Conservation (phyloP, 2,329 filamentous ascomycete species). For the Arthrobotrys conoides region DNA sequence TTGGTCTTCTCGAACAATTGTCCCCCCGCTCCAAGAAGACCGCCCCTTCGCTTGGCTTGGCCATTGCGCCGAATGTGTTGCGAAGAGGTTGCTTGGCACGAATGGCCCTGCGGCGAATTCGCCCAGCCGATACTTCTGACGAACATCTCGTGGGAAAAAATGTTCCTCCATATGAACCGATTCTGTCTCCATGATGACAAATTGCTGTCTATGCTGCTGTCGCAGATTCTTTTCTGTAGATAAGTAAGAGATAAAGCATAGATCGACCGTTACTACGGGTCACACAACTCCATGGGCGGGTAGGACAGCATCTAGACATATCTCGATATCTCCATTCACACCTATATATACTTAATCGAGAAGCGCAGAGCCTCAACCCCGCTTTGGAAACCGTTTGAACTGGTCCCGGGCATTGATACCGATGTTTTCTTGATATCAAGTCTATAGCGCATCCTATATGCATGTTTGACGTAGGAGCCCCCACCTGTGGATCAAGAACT, state of each 20-base stretch:
- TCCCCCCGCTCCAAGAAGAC: neutral
- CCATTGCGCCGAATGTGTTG: neutral
- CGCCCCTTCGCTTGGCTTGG: neutral
- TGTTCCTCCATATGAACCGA: neutral
- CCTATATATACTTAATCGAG: slow-evolving; percentile 1
- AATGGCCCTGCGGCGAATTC: neutral
- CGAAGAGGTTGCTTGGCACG: neutral
- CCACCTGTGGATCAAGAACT: neutral
- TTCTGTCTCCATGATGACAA: neutral
- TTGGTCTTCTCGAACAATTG: slow-evolving; percentile 10
- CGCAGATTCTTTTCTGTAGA: neutral
- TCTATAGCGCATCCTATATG: neutral
- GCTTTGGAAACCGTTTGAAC: neutral
- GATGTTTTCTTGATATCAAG: neutral
- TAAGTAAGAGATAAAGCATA: neutral
- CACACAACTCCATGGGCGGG: neutral
- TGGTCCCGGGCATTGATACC: neutral
- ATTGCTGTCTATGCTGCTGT: neutral
- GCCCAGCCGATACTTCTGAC: neutral
- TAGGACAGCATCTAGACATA: too few species aligned
- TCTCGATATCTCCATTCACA: too few species aligned
- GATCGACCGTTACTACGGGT: neutral
- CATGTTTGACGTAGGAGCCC: neutral
- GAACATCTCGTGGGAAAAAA: neutral
- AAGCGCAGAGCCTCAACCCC: slow-evolving; percentile 1